These are phyloP conservation scores for Kodamaea ohmeri DNA, from an alignment of 1,139 yeast species.

Conservation along the genomic window DNA sequence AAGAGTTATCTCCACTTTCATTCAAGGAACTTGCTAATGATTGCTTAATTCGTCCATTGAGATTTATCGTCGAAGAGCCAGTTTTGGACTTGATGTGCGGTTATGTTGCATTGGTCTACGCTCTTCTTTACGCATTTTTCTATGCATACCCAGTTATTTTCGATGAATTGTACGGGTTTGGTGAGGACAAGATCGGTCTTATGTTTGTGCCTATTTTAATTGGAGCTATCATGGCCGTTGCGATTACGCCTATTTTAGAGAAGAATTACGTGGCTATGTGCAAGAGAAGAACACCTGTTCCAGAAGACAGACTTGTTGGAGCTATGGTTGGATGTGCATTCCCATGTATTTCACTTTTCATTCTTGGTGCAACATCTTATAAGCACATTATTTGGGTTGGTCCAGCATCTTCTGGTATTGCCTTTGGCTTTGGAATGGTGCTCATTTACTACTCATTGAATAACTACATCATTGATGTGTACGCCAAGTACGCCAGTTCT, in stretches of 20 bases:
- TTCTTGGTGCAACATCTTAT: constrained; percentile 83
- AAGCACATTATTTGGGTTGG: constrained; percentile 88
- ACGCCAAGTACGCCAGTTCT: constrained; percentile 83
- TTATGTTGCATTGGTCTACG: constrained; percentile 83
- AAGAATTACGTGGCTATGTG: constrained; percentile 52
- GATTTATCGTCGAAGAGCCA: constrained; percentile 75
- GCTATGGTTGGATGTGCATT: constrained; percentile 90
- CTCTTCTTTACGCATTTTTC: constrained; percentile 86
- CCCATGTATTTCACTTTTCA: constrained; percentile 83
- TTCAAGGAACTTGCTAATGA: constrained; percentile 62
- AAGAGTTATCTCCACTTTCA: constrained; percentile 74
- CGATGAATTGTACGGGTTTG: constrained; percentile 59
- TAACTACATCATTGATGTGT: constrained; percentile 85
- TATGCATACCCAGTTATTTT: constrained; percentile 84
- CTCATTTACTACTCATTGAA: constrained; percentile 81
- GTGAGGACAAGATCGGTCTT: constrained; percentile 71
- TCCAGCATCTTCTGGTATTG: constrained; percentile 86
- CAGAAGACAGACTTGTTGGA: constrained; percentile 84
- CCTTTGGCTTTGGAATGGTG: constrained; percentile 92
- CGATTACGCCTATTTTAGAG: constrained; percentile 72
- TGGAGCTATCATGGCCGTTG: constrained; percentile 73
- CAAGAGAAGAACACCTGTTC: constrained; percentile 63
- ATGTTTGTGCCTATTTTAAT: constrained; percentile 86
- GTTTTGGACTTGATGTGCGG: constrained; percentile 78
- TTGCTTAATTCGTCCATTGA: constrained; percentile 72